Conservation (phyloP, 495 filamentous ascomycete species). For the Hyaloscypha bicolor region DNA sequence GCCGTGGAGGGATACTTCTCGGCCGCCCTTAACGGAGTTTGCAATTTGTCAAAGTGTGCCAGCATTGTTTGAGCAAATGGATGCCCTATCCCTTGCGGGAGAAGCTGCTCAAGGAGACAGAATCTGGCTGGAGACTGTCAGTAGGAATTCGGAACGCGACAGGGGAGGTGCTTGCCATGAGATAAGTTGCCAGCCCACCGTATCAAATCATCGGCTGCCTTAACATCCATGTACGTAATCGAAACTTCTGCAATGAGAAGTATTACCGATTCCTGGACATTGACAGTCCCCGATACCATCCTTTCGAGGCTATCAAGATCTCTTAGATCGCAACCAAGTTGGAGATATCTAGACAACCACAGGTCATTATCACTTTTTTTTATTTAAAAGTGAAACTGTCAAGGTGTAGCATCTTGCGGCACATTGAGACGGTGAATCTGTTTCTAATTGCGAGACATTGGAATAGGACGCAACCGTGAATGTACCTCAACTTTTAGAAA, state of each 20-base stretch:
- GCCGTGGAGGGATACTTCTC: constrained; percentile 65
- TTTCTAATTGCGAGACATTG: neutral
- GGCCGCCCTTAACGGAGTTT: constrained; percentile 74
- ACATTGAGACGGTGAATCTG: neutral
- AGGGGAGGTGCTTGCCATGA: constrained; percentile 51
- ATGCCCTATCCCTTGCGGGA: constrained; percentile 74
- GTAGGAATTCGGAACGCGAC: neutral
- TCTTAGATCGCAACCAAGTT: constrained; percentile 81
- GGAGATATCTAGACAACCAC: constrained; percentile 54
- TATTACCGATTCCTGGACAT: constrained; percentile 58
- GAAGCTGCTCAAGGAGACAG: constrained; percentile 86
- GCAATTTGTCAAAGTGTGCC: constrained; percentile 77
- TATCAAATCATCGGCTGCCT: constrained; percentile 73
- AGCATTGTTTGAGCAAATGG: constrained; percentile 91
- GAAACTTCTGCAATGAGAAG: constrained; percentile 89
- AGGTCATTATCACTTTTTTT: neutral
- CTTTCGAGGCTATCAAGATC: constrained; percentile 59
- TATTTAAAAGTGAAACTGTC: neutral
- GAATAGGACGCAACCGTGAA: neutral
- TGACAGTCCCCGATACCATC: constrained; percentile 55
- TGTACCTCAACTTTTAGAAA: neutral
- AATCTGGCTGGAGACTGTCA: constrained; percentile 52
- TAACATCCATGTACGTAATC: constrained; percentile 83
- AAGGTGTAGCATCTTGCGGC: neutral
- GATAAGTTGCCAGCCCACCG: constrained; percentile 66